Evolutionary conservation across 441 rosid genomes (phyloP), one percentile per base, ranked within the genome.

Genomic region (Pelargonium citronellum): DNA sequence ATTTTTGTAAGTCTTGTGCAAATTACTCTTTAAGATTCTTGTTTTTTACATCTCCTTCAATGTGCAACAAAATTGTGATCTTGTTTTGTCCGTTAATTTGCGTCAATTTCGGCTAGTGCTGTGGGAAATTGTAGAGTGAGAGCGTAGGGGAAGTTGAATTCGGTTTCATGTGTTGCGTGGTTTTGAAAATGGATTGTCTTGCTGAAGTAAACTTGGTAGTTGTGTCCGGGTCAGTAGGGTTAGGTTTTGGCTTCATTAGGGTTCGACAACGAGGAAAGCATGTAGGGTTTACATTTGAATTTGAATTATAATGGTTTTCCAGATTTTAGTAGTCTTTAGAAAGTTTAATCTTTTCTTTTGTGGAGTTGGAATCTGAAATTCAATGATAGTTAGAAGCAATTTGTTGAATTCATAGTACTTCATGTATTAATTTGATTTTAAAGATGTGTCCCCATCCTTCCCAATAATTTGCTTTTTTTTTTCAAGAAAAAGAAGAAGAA

Each of bases 391-490:
- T 43, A 15, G 67, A 65, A 65, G 61, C 19, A 72, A 15, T 74
- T 70, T 49, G 69, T 68, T 77, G 76, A 64, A 49, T 79, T 81
- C 77, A 83, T 84, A 78, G 1, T 7, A 13, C 15, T 73, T 82
- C 44, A 19, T 68, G 64, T 22, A 22, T 8, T 8, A 1, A 43
- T 39, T 11, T 24, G 51, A 11, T 39, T 30, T 17, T 16, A 7
- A 10, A 4, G 27, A 17, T 11, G 5, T 9, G 34, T 16, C 7
- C 8, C 27, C 15, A 9, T 3, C 5, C 5, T 15, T 30, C 41
- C 11, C 67, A 24, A 61, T 11, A 61, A 10, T 19, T 30, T 34
- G 67, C 22, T n/a, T 64, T 30, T 64, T 64, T 27, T 5, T 20
- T 15, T 20, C 24, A 39, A 37, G 15, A 64, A 12, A 2, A 34